These are phyloP conservation scores for Acer saccharum DNA, from an alignment of 345 rosid species.

Conservation along the genomic window DNA sequence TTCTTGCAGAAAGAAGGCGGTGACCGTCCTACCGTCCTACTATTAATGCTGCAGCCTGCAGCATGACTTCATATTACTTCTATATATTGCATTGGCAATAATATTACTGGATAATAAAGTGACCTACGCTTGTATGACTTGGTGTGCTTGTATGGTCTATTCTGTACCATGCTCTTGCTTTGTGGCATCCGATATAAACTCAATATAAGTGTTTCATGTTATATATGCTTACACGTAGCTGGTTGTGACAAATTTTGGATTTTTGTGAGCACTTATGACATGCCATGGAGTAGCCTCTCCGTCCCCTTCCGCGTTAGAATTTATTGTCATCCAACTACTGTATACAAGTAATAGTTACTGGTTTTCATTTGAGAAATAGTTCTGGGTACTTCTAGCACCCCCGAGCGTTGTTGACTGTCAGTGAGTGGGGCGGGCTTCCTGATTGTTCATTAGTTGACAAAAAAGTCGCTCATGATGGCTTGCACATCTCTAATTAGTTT, in stretches of 20 bases:
- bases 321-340: too few species aligned
- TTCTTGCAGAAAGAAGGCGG: constrained; percentile 43
- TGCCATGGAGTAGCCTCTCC: not conserved
- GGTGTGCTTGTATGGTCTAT: not conserved
- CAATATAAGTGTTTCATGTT: not conserved
- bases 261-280: not conserved
- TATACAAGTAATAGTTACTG: not conserved
- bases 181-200: not conserved
- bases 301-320: too few species aligned
- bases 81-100: not conserved
- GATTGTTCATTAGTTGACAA: too few species aligned
- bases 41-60: constrained; percentile 59
- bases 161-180: constrained; percentile 1
- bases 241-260: not conserved
- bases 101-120: constrained; percentile 5
- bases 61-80: constrained; percentile 28
- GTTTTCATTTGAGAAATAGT: not conserved
- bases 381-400: not conserved
- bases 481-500: too few species aligned
- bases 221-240: not conserved
- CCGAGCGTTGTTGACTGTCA: not conserved
- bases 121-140: not conserved
- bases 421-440: too few species aligned
- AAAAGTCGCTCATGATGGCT: too few species aligned
- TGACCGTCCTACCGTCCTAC: constrained; percentile 25